Evolutionary conservation across 2,329 filamentous ascomycete genomes (phyloP).

Genomic region (Fusarium aywerte): DNA sequence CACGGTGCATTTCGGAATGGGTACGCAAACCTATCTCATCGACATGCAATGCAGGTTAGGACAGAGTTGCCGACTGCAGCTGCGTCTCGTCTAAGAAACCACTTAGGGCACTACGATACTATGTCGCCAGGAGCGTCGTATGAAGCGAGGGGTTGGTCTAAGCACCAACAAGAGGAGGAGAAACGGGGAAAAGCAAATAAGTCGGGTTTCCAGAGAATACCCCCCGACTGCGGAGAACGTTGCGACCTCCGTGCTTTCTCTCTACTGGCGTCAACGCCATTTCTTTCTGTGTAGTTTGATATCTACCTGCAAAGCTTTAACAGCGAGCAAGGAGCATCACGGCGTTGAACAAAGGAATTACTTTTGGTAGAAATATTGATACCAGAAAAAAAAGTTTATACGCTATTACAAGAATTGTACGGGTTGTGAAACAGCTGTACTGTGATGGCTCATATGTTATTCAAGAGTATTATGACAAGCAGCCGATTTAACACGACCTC

Average conservation of each 20-base stretch:
- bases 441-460: neutral
- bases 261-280: constrained; percentile 38
- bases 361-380: constrained; percentile 34
- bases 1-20: constrained; percentile 24
- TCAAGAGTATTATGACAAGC: constrained; percentile 14
- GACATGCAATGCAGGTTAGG: constrained; percentile 6
- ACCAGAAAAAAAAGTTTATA: constrained; percentile 35
- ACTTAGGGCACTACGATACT: constrained; percentile 31
- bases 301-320: constrained; percentile 37
- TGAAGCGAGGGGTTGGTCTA: constrained; percentile 15
- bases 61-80: constrained; percentile 1
- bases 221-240: constrained; percentile 34
- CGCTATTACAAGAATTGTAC: neutral
- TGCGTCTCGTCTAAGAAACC: constrained; percentile 21
- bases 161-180: constrained; percentile 18
- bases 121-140: constrained; percentile 29
- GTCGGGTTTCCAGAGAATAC: constrained; percentile 30
- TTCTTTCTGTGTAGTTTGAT: constrained; percentile 37
- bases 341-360: constrained; percentile 37
- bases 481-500: constrained; percentile 5
- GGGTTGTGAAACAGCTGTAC: neutral
- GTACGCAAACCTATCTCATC: constrained; percentile 18
- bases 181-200: constrained; percentile 17
- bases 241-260: constrained; percentile 31
- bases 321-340: constrained; percentile 42